Percentiles rank a stretch among this genome's conserved stretches.
phyloP scores from a whole-genome alignment of 805 yeast genomes.

The Pichia rugopelliculosa region DNA sequence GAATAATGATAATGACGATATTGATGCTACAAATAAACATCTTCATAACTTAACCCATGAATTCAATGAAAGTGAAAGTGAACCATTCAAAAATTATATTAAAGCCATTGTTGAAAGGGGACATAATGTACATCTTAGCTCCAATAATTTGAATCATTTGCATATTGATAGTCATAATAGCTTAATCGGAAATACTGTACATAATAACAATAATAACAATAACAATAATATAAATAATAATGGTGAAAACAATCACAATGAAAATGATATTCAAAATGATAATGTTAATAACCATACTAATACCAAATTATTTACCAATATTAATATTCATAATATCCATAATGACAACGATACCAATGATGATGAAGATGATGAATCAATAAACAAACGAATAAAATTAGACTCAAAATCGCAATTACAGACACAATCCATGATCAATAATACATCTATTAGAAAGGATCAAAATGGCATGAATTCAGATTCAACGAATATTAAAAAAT shows the following conservation, averaged over 20 bases:
- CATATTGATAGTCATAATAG: not conserved
- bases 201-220: not conserved
- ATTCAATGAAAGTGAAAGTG: constrained; percentile 9
- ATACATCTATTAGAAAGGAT: not conserved
- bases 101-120: constrained; percentile 12
- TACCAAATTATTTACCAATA: not conserved
- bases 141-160: not conserved
- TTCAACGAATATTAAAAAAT: constrained; percentile 25
- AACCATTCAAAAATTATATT: constrained; percentile 14
- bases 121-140: not conserved
- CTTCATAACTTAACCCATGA: not conserved
- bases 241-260: not conserved
- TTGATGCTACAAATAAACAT: not conserved
- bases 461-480: not conserved
- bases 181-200: not conserved
- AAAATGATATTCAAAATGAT: not conserved
- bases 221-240: not conserved
- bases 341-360: not conserved
- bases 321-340: not conserved
- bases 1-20: not conserved
- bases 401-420: not conserved
- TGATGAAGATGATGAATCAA: not conserved
- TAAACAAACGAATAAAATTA: not conserved
- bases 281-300: not conserved
- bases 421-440: not conserved